Conservation (phyloP, 2,329 filamentous ascomycete genomes). For the Endocalyx cinctus region DNA sequence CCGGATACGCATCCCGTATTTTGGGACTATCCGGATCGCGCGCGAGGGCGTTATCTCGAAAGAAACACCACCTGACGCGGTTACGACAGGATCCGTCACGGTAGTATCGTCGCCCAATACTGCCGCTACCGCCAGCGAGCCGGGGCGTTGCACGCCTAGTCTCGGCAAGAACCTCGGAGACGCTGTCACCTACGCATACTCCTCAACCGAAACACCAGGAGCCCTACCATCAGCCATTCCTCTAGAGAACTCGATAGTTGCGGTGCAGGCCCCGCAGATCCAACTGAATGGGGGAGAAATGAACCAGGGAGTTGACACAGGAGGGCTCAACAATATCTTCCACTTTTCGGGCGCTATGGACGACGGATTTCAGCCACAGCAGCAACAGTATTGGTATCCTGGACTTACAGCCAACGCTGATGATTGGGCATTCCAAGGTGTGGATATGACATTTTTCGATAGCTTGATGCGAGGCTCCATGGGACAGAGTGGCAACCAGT, state of each 20-base stretch:
- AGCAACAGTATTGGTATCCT: background rate
- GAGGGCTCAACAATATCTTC: too few relatives aligned
- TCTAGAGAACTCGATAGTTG: too few relatives aligned
- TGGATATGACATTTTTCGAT: slow-evolving; percentile 7
- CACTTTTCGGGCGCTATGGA: background rate
- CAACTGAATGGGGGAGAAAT: too few relatives aligned
- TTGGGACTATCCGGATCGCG: slow-evolving; percentile 27
- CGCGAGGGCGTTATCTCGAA: slow-evolving; percentile 15
- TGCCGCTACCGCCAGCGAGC: background rate
- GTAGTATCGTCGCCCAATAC: background rate
- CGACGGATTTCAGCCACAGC: background rate
- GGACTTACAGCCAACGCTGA: background rate
- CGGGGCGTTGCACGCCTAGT: too few relatives aligned
- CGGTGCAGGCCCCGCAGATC: too few relatives aligned
- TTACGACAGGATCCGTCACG: background rate
- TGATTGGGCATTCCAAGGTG: slow-evolving; percentile 7
- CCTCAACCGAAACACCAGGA: too few relatives aligned
- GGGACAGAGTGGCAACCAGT: background rate
- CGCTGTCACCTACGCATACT: too few relatives aligned
- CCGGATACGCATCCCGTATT: slow-evolving; percentile 15
- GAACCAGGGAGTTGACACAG: too few relatives aligned
- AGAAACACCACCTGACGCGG: slow-evolving; percentile 6
- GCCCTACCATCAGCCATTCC: too few relatives aligned
- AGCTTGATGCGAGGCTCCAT: slow-evolving; percentile 2
- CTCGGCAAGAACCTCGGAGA: too few relatives aligned